A percentile compares a stretch with the other conserved stretches of the same genome.
These are phyloP conservation scores for Trichomonas vaginalis DNA, from an alignment of 208 protist species.

Conservation along the genomic window DNA sequence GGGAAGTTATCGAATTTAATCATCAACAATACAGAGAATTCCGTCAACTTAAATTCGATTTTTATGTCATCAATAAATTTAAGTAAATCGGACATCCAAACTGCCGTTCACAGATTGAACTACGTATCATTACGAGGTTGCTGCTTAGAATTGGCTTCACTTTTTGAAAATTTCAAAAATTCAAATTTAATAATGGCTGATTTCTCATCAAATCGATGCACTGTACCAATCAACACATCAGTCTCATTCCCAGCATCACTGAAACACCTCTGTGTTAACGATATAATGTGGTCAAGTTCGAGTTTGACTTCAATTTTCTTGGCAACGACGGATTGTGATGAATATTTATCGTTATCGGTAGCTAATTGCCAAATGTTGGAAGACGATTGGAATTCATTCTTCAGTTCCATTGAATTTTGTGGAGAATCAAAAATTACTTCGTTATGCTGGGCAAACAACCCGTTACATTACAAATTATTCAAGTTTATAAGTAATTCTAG, in stretches of 20 bases:
- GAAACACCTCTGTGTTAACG: background rate
- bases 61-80: background rate
- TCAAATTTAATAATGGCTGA: background rate
- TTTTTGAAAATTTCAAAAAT: background rate
- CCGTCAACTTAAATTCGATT: background rate
- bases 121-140: background rate
- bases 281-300: background rate
- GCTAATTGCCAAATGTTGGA: background rate
- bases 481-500: background rate
- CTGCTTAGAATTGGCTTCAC: background rate
- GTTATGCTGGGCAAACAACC: background rate
- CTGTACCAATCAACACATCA: background rate
- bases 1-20: background rate
- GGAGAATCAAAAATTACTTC: background rate
- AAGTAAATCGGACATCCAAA: background rate
- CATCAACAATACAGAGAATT: background rate
- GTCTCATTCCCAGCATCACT: background rate
- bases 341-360: background rate
- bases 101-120: background rate
- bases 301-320: background rate
- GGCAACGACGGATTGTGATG: background rate
- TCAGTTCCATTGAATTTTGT: background rate
- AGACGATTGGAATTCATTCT: background rate
- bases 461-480: background rate
- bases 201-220: background rate